These are phyloP conservation scores for Eruca vesicaria DNA, from an alignment of 441 rosid genomes.

Conservation along the genomic window DNA sequence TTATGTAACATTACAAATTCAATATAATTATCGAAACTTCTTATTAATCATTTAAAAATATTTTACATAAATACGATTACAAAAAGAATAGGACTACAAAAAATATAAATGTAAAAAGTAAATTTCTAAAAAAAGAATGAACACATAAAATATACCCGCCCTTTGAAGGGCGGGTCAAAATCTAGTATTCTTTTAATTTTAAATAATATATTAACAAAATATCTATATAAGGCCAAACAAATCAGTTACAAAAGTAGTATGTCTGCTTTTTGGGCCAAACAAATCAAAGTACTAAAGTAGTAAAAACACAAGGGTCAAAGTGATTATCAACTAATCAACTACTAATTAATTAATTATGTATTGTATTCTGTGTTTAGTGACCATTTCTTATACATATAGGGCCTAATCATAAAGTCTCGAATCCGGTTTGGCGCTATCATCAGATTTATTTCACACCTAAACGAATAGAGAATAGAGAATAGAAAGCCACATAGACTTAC, in stretches of 20 bases:
- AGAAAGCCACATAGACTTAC: not conserved
- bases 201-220: not conserved
- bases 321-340: not conserved
- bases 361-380: not conserved
- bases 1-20: no score
- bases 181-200: not conserved
- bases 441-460: not conserved
- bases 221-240: not conserved
- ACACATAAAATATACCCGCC: no score
- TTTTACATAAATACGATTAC: no score
- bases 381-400: not conserved
- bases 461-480: not conserved
- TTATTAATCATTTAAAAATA: no score
- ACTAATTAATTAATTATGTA: not conserved
- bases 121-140: no score
- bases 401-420: not conserved
- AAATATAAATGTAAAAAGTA: no score
- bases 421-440: not conserved
- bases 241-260: not conserved
- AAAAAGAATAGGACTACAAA: no score
- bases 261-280: slow-evolving; percentile 9
- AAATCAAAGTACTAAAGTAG: not conserved
- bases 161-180: no score
- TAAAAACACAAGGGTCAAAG: slow-evolving; percentile 6
- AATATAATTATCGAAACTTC: no score